These are phyloP conservation scores for Cronartium quercuum DNA, from an alignment of 1,284 basidiomycete genomes.

Conservation along the genomic window DNA sequence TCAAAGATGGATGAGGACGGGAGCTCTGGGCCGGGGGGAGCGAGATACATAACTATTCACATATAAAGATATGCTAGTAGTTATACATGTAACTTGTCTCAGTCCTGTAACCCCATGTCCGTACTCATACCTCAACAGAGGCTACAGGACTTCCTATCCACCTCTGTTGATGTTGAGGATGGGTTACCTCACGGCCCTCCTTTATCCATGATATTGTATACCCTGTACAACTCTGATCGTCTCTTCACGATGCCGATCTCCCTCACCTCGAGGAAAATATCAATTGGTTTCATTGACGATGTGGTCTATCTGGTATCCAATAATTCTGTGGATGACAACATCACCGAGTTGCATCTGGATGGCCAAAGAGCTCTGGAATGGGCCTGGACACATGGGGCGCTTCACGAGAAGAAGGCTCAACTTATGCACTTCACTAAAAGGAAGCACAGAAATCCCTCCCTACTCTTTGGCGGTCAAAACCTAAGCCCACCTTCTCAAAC, in stretches of 20 bases:
- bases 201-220: constrained; percentile 8
- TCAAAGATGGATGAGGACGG: too few species aligned
- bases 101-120: too few species aligned
- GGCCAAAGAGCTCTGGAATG: neutral
- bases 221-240: constrained; percentile 5
- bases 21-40: too few species aligned
- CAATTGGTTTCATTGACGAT: constrained; percentile 20
- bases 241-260: neutral
- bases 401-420: constrained; percentile 9
- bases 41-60: too few species aligned
- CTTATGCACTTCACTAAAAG: constrained; percentile 4
- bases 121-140: too few species aligned
- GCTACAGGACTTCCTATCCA: too few species aligned
- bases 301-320: neutral
- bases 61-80: too few species aligned
- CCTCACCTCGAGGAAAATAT: neutral
- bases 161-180: too few species aligned
- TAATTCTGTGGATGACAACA: neutral
- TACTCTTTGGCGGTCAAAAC: neutral
- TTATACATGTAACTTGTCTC: too few species aligned
- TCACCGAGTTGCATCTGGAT: neutral
- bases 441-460: neutral
- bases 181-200: constrained; percentile 12
- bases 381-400: neutral
- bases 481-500: neutral